Evolutionary conservation across 805 yeast genomes (phyloP).

Genomic region (Candida dajiaensis): DNA sequence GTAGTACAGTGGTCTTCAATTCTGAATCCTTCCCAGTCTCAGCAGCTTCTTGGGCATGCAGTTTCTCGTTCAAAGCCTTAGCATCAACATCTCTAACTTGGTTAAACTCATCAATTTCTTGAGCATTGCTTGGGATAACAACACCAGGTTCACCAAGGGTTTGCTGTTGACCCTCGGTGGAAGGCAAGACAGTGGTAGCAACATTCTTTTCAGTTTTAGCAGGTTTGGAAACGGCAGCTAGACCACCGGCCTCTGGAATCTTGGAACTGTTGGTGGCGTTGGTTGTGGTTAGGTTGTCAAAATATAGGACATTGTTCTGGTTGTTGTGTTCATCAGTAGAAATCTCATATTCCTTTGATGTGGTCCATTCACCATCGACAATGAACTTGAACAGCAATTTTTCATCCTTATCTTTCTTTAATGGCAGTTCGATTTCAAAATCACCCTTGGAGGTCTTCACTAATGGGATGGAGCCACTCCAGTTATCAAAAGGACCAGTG

Average conservation of each 20-base stretch:
- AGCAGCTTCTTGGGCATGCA: slow-evolving; percentile 10
- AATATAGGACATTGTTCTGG: slow-evolving; percentile 31
- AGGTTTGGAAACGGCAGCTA: slow-evolving; percentile 21
- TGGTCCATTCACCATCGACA: slow-evolving; percentile 65
- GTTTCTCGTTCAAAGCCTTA: slow-evolving; percentile 37
- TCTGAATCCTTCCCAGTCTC: slow-evolving; percentile 3
- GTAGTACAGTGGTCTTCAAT: slow-evolving; percentile 38
- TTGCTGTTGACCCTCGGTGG: slow-evolving; percentile 32
- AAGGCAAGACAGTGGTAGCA: slow-evolving; percentile 34
- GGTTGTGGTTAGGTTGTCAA: slow-evolving; percentile 15
- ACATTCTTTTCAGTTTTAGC: slow-evolving; percentile 26
- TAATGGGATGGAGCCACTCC: slow-evolving; percentile 55
- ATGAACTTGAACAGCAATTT: slow-evolving; percentile 49
- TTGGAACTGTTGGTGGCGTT: slow-evolving; percentile 11
- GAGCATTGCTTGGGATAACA: slow-evolving; percentile 50
- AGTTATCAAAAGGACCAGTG: slow-evolving; percentile 67
- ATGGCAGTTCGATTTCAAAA: slow-evolving; percentile 55
- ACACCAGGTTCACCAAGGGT: slow-evolving; percentile 71
- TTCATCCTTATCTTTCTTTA: slow-evolving; percentile 30
- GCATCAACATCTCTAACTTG: slow-evolving; percentile 44
- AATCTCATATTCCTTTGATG: slow-evolving; percentile 32
- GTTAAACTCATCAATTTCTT: slow-evolving; percentile 50
- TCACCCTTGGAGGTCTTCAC: slow-evolving; percentile 56
- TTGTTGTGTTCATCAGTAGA: slow-evolving; percentile 38
- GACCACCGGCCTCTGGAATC: slow-evolving; percentile 46